Evolutionary conservation across 2,329 filamentous ascomycete genomes (phyloP).

Genomic region (Xylariomycetidae sp.): DNA sequence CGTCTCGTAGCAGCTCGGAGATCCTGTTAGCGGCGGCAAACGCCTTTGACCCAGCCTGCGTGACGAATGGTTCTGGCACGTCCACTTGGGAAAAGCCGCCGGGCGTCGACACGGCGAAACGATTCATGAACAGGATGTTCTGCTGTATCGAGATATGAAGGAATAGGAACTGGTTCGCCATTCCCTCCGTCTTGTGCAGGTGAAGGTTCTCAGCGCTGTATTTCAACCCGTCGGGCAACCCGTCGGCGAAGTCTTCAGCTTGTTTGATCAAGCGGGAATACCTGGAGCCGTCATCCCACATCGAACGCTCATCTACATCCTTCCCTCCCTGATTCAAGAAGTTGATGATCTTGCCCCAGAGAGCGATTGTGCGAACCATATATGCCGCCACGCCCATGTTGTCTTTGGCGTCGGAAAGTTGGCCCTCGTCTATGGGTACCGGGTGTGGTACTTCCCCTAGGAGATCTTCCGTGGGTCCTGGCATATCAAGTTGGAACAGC

Average conservation of each 20-base stretch:
- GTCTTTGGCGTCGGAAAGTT: constrained; percentile 61
- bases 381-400: constrained; percentile 96
- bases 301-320: constrained; percentile 67
- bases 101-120: constrained; percentile 73
- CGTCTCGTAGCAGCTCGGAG: constrained; percentile 76
- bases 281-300: constrained; percentile 79
- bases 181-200: constrained; percentile 75
- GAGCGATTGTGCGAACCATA: constrained; percentile 75
- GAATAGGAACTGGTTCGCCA: constrained; percentile 88
- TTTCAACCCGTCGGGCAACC: constrained; percentile 65
- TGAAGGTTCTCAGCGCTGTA: constrained; percentile 81
- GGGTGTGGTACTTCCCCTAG: constrained; percentile 65
- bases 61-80: constrained; percentile 73
- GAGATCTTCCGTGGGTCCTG: constrained; percentile 79
- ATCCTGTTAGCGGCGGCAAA: constrained; percentile 83
- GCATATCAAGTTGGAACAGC: constrained; percentile 86
- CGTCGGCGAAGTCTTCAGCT: constrained; percentile 63
- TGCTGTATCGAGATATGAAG: constrained; percentile 88
- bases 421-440: constrained; percentile 57
- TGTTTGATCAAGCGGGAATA: constrained; percentile 68
- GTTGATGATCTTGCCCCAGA: constrained; percentile 86
- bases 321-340: constrained; percentile 90
- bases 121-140: constrained; percentile 83
- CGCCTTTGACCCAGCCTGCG: constrained; percentile 68
- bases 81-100: constrained; percentile 61